These are phyloP conservation scores for Papiliotrema terrestris DNA, from an alignment of 1,284 basidiomycete genomes.

Conservation along the genomic window DNA sequence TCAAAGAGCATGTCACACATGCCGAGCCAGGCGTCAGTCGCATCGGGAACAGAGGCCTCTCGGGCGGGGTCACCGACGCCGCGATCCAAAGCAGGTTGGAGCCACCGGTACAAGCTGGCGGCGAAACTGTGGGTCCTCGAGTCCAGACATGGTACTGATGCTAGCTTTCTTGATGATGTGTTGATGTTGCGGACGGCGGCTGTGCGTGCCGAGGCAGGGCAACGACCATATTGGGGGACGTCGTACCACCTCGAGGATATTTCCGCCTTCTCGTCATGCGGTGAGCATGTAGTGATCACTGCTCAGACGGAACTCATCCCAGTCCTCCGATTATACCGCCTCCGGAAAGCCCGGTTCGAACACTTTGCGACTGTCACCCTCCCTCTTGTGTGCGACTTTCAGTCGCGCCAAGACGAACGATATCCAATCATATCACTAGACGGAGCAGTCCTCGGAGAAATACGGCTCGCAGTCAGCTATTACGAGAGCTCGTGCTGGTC, in stretches of 20 bases:
- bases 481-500: conserved; percentile 11
- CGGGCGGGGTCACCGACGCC: background rate
- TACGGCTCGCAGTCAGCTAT: conserved; percentile 24
- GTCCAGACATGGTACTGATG: background rate
- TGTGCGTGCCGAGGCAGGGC: background rate
- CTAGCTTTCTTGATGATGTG: background rate
- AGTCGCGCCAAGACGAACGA: conserved; percentile 23
- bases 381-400: conserved; percentile 19
- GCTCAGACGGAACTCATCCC: conserved; percentile 7
- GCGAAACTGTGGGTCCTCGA: background rate
- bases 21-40: background rate
- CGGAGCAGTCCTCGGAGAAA: conserved; percentile 27
- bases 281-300: conserved; percentile 14
- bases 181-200: background rate
- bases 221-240: conserved; percentile 33
- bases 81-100: background rate
- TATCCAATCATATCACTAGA: conserved; percentile 21
- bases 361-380: conserved; percentile 23
- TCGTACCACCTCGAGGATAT: conserved; percentile 19
- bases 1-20: background rate
- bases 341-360: conserved; percentile 1
- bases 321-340: conserved; percentile 8
- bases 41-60: background rate
- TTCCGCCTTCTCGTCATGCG: conserved; percentile 15
- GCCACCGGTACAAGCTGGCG: background rate